Conservation (phyloP, 441 rosid species). For the Hura crepitans region DNA sequence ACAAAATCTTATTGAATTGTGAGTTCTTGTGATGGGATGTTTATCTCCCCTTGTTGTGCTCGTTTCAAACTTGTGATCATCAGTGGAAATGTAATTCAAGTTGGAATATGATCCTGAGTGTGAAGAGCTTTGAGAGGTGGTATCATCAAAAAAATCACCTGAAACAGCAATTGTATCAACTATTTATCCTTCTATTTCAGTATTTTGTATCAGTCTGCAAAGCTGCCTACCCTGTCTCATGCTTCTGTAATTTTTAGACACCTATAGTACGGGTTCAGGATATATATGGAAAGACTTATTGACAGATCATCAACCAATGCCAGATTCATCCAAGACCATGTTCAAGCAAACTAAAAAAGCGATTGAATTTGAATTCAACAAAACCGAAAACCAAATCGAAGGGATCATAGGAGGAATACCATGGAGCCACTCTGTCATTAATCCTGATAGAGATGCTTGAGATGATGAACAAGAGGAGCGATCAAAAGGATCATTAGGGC, state of each 20-base stretch:
- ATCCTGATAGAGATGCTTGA: slow-evolving; percentile 48
- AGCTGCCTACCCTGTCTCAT: too few relatives aligned
- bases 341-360: not conserved
- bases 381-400: not conserved
- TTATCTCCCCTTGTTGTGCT: slow-evolving; percentile 29
- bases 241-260: too few relatives aligned
- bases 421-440: slow-evolving; percentile 39
- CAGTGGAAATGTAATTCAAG: slow-evolving; percentile 46
- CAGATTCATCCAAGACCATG: not conserved
- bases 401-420: slow-evolving; percentile 34
- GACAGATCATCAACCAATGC: not conserved
- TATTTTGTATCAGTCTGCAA: too few relatives aligned
- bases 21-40: slow-evolving; percentile 28
- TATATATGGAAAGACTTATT: too few relatives aligned
- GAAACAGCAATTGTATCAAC: slow-evolving; percentile 35
- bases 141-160: slow-evolving; percentile 64
- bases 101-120: slow-evolving; percentile 60
- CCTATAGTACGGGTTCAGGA: too few relatives aligned
- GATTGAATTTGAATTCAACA: not conserved
- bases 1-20: slow-evolving; percentile 53
- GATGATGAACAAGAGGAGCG: slow-evolving; percentile 60
- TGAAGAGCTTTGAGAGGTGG: slow-evolving; percentile 67
- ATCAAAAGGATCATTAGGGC: slow-evolving; percentile 30
- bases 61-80: slow-evolving; percentile 38
- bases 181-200: slow-evolving; percentile 1